Percentiles rank a stretch among this genome's conserved stretches.
Evolutionary conservation across 1,139 yeast species (phyloP).

Genomic region (Saccharomyces hybrid): DNA sequence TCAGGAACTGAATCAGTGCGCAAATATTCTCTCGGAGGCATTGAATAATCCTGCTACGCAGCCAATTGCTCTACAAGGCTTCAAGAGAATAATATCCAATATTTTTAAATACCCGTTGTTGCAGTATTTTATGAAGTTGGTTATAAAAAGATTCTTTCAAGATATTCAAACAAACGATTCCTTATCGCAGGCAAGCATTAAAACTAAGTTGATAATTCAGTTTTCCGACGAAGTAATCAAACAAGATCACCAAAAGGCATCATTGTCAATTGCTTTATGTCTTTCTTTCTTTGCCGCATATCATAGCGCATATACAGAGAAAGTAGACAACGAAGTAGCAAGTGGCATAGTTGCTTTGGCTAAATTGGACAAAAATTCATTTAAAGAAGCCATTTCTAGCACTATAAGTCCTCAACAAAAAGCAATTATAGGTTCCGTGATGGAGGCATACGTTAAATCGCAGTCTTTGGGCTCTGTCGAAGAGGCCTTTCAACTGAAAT

Average conservation of each 20-base stretch:
- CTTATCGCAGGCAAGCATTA: not conserved
- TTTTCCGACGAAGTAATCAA: not conserved
- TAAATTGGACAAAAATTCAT: constrained; percentile 41
- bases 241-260: not conserved
- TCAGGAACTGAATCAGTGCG: constrained; percentile 14
- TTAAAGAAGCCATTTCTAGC: constrained; percentile 44
- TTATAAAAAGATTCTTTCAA: not conserved
- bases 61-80: constrained; percentile 13
- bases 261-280: constrained; percentile 37
- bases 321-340: constrained; percentile 20
- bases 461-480: not conserved
- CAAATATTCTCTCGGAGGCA: constrained; percentile 12
- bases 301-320: constrained; percentile 32
- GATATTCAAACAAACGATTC: not conserved
- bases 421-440: constrained; percentile 3
- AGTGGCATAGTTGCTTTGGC: constrained; percentile 47
- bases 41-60: constrained; percentile 5
- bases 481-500: constrained; percentile 5
- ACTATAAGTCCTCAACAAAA: constrained; percentile 33
- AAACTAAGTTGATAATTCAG: not conserved
- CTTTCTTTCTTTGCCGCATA: constrained; percentile 45
- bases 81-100: constrained; percentile 10
- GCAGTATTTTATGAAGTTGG: not conserved
- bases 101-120: not conserved
- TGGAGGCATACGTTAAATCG: not conserved